Evolutionary conservation across 306 rosid species (phyloP), one percentile per base, ranked within the genome.

Genomic region (Lathyrus sativus): DNA sequence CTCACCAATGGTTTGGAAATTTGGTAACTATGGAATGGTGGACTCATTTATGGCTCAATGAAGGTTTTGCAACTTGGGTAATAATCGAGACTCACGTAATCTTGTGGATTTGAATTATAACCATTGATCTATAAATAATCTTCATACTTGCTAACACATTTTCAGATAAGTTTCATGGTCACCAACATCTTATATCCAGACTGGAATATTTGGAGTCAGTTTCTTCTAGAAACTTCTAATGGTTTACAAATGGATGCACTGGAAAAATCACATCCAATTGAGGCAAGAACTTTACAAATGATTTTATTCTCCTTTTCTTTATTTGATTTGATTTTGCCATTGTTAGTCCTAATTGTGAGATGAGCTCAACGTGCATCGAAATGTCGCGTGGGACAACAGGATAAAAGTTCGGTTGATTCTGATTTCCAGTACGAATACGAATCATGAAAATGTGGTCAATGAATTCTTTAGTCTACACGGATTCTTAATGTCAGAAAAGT

Each of bases 1-100:
- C 88, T 42, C 90, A 85, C 61, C 85, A 88, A n/a, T 88, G 95
- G 91, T 85, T 88, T 76, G 95, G 95, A 42, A 88, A 88, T 75
- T 77, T 88, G 61, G 88, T 88, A 44, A 85, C 95, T 9, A 85
- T 85, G 90, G 95, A 83, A 61, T 85, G 90, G 95, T 88, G 90
- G 90, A 78, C 76, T 62, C 81, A 85, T 81, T 77, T 88, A 74
- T 88, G 90, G 88, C 88, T 85, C n/a, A 85, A 85, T 48, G 88
- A 87, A 75, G 93, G 88, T 35, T 87, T 87, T 74, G 90, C 88
- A 2, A 85, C 88, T 29, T 87, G 90, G 88, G 90, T 85, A 81
- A 68, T 49, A 7, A 44, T 12, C n/a, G 4, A 17, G n/a, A 15
- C 50, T 46, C 50, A 42, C 57, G 53, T 35, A 58, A 46, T 56